Base-by-base conservation (phyloP, 805 yeast species). In the Wickerhamiella allomyrinae region DNA sequence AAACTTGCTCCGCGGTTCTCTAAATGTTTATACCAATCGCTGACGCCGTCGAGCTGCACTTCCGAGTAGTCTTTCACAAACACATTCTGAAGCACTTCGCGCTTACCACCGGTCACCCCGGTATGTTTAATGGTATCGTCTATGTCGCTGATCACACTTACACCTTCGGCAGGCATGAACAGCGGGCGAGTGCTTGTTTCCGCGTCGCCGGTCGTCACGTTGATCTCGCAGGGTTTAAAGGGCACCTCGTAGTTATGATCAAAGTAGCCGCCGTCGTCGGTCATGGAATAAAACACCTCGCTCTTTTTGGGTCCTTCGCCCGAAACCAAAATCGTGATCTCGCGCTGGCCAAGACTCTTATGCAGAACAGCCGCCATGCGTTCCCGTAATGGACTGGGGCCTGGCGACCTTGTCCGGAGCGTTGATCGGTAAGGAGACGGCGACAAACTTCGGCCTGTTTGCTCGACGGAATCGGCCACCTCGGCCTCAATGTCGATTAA, bases 101-200 rank as follows among this genome's bases (percentile, higher is more conserved):
- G 69, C 60, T 84, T 86, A 46, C 87, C 94, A 1, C 89, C 89
- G 25, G 82, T 69, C 1, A 91, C 89, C 2, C 97, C 97, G 0
- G 98, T 86, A 34, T 74, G 67, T 54, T 91, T 81, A 27, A 89
- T 77, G 0, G 99, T 91, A 57, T 91, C 99, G 57, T 91, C 99
- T 34, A 91, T 78, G 58, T 91, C 99, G 53, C 87, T 77, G 19
- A 91, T 86, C 2, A 91, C 59, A 10, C 82, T 83, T 19, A 78
- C 63, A 0, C 94, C 91, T 0, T 55, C 25, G 11, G 37, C 37
- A 6, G 49, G 46, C 29, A 60, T 46, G 23, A 20, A 40, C 2
- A 42, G 5, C n/a, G 52, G 45, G 7, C 38, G 38, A 10, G 40
- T n/a, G 3, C n/a, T 20, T 4, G 40, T 47, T 3, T 19, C 34